A percentile compares a stretch with the other conserved stretches of the same genome.
Evolutionary conservation across 1,139 yeast genomes (phyloP).

Genomic region (Groenewaldozyma auringiensis): DNA sequence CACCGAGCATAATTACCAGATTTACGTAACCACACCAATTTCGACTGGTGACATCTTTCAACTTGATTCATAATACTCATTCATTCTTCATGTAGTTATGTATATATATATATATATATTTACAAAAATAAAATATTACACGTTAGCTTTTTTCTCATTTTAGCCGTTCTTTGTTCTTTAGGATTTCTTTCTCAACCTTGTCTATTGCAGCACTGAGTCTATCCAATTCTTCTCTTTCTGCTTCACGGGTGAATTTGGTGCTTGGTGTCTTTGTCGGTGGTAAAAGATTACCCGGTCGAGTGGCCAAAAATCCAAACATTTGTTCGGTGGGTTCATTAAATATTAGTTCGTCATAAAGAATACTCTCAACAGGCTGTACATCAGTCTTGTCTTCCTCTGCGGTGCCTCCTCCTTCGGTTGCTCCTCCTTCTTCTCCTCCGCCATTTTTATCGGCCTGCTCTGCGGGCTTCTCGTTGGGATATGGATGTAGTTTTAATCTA

Average conservation of each 20-base stretch:
- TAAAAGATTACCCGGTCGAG: constrained; percentile 64
- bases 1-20: no score
- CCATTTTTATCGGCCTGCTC: not conserved
- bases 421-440: constrained; percentile 5
- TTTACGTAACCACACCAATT: no score
- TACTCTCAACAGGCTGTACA: constrained; percentile 47
- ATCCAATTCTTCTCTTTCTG: constrained; percentile 73
- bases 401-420: constrained; percentile 11
- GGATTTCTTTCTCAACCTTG: constrained; percentile 41
- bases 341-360: constrained; percentile 82
- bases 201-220: constrained; percentile 60
- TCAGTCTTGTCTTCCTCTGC: constrained; percentile 6
- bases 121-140: no score
- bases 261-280: constrained; percentile 37
- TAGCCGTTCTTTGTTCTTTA: constrained; percentile 27
- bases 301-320: constrained; percentile 70
- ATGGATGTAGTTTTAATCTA: constrained; percentile 87
- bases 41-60: no score
- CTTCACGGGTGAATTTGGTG: constrained; percentile 42
- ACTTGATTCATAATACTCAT: no score
- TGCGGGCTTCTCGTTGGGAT: constrained; percentile 30
- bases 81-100: no score
- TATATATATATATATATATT: no score
- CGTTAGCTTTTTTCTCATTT: no score
- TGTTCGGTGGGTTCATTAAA: constrained; percentile 94